phyloP scores from a whole-genome alignment of 768 basidiomycete species.

The Boletellus emodensis region DNA sequence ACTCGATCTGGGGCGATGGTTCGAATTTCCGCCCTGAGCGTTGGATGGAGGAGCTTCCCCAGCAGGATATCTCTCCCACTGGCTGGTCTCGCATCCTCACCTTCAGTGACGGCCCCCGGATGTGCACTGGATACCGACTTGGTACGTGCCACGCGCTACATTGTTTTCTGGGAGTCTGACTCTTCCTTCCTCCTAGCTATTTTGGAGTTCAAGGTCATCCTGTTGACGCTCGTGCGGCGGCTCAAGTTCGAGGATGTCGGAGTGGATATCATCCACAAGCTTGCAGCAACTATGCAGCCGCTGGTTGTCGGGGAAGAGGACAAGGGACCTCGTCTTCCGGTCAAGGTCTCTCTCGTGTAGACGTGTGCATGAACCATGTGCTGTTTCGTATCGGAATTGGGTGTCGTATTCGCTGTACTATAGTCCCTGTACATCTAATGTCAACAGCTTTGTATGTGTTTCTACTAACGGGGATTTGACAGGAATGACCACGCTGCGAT shows the following conservation, averaged over 20 bases:
- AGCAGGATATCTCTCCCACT: conserved; percentile 1
- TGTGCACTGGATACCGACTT: conserved; percentile 6
- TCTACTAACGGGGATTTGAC: no score
- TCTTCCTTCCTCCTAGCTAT: background rate
- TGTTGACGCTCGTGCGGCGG: background rate
- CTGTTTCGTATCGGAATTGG: no score
- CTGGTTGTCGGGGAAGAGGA: conserved; percentile 5
- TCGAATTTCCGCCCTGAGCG: background rate
- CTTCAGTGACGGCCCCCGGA: conserved; percentile 5
- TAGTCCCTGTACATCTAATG: no score
- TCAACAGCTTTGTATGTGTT: no score
- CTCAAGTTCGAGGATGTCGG: conserved; percentile 1
- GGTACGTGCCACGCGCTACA: background rate
- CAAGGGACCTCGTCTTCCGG: conserved; percentile 1
- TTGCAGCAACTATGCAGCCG: conserved; percentile 8
- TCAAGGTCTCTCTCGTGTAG: background rate
- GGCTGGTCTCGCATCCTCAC: conserved; percentile 7
- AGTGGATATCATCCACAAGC: background rate
- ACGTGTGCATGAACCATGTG: no score
- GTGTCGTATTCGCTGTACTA: no score
- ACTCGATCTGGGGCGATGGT: conserved; percentile 1
- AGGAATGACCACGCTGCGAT: no score
- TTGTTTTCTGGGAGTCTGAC: no score
- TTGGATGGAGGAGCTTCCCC: conserved; percentile 1
- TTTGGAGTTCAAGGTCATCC: conserved; percentile 6